These are phyloP conservation scores for Umbelopsis sp. DNA, from an alignment of 192 early-diverging fungal species.

Conservation along the genomic window DNA sequence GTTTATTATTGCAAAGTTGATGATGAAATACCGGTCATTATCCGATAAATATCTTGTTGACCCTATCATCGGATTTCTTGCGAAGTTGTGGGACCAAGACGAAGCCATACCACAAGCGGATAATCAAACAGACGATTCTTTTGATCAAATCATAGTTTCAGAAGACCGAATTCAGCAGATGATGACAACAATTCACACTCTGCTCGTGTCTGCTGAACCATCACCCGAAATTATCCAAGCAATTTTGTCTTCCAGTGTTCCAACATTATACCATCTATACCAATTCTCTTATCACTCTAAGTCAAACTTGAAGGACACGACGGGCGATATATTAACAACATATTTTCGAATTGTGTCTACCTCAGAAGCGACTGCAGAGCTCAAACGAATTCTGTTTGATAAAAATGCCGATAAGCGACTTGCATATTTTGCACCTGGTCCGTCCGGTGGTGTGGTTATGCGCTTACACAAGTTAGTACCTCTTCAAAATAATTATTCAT, in stretches of 20 bases:
- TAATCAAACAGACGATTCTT: not conserved
- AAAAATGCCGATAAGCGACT: constrained; percentile 47
- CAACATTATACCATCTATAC: constrained; percentile 60
- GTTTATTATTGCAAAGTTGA: constrained; percentile 54
- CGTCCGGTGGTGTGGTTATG: constrained; percentile 52
- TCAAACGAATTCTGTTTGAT: constrained; percentile 53
- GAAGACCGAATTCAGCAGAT: constrained; percentile 46
- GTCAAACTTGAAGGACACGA: constrained; percentile 43
- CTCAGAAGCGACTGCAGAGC: constrained; percentile 31
- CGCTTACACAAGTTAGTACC: constrained; percentile 42
- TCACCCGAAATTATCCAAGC: constrained; percentile 55
- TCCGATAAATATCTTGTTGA: constrained; percentile 53
- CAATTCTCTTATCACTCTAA: constrained; percentile 46
- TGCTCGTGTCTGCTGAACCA: constrained; percentile 65
- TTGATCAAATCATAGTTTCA: constrained; percentile 45
- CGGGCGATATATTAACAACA: constrained; percentile 46
- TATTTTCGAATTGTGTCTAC: constrained; percentile 51
- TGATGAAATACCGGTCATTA: constrained; percentile 50
- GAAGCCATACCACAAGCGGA: not conserved
- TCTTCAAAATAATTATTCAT: not conserved
- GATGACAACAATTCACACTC: constrained; percentile 49
- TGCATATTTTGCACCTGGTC: constrained; percentile 55
- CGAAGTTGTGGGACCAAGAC: constrained; percentile 36
- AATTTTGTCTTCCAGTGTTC: constrained; percentile 53
- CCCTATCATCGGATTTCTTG: constrained; percentile 41